Percentiles rank a stretch among this genome's conserved stretches.
These are phyloP conservation scores for Blastobotrys capitulatus DNA, from an alignment of 1,139 yeast species.

Conservation along the genomic window DNA sequence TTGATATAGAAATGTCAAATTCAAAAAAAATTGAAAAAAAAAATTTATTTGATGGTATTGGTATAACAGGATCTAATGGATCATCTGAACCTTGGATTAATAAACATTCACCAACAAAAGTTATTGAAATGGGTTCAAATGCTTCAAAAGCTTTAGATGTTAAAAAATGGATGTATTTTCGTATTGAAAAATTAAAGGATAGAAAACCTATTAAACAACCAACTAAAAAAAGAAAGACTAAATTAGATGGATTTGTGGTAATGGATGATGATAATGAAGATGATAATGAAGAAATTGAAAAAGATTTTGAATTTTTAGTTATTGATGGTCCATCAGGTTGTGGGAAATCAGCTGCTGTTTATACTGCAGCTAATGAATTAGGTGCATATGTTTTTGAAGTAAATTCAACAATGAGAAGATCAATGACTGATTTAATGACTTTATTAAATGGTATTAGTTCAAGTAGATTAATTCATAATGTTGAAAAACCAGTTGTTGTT, in stretches of 20 bases:
- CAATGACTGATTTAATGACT: slow-evolving; percentile 62
- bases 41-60: not conserved
- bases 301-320: slow-evolving; percentile 39
- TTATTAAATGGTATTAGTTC: slow-evolving; percentile 76
- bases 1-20: not conserved
- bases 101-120: not conserved
- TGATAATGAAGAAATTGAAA: slow-evolving; percentile 27
- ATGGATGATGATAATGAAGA: slow-evolving; percentile 26
- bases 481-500: slow-evolving; percentile 57
- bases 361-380: slow-evolving; percentile 59
- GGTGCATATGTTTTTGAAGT: slow-evolving; percentile 78
- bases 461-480: slow-evolving; percentile 68
- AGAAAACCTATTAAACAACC: not conserved
- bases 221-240: slow-evolving; percentile 10
- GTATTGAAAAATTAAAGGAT: slow-evolving; percentile 6
- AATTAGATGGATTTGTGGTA: slow-evolving; percentile 39
- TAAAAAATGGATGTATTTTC: slow-evolving; percentile 6
- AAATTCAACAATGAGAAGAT: slow-evolving; percentile 65
- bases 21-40: not conserved
- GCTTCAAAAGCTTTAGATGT: not conserved
- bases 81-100: not conserved
- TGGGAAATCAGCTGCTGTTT: slow-evolving; percentile 74
- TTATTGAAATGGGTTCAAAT: not conserved
- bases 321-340: slow-evolving; percentile 68
- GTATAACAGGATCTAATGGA: not conserved